Base-by-base conservation (phyloP, 2,329 filamentous ascomycete species). In the Aspergillus calidoustus region DNA sequence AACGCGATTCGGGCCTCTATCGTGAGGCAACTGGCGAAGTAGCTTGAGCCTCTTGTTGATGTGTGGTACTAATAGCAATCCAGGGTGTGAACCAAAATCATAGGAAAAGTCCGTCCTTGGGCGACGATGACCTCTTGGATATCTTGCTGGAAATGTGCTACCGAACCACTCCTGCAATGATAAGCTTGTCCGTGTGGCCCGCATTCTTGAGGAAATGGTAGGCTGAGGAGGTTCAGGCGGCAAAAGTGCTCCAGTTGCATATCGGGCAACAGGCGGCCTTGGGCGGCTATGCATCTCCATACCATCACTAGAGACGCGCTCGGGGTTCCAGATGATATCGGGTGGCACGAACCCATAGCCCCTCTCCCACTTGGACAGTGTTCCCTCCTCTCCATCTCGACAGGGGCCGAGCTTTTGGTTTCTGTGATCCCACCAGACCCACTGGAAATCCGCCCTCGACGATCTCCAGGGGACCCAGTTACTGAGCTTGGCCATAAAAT, bases 351-450 rank as follows among this genome's bases (percentile, higher is more conserved):
- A 66, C 2, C 71, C 67, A 62, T 73, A 72, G 59, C 70, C 72
- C 50, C 65, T 66, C 22, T 74, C 30, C 46, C 64, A 73, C 11
- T 64, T 62, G 4, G 71, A 72, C 30, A 77, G 15, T 66, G 71
- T 71, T 34, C 63, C 60, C 34, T 49, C 65, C 54, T 57, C 64
- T 23, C 67, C 61, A 34, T 64, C 54, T 2, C 61, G 61, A 46
- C 71, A 70, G 48, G 63, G 64, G 50, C 70, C 53, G 25, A 63
- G 56, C 28, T 68, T 71, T 46, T 69, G 65, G 23, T 73, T 67
- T 1, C 66, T 68, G 11, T 75, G 75, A 66, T 79, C 74, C 78
- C 77, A 79, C 77, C 77, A 80, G 13, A 78, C 68, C 75, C 76
- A 77, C 49, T 63, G 69, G 64, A 78, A 79, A 56, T 78, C 72